These are phyloP conservation scores for Aspergillus viridinutans DNA, from an alignment of 2,329 filamentous ascomycete species.

Conservation along the genomic window DNA sequence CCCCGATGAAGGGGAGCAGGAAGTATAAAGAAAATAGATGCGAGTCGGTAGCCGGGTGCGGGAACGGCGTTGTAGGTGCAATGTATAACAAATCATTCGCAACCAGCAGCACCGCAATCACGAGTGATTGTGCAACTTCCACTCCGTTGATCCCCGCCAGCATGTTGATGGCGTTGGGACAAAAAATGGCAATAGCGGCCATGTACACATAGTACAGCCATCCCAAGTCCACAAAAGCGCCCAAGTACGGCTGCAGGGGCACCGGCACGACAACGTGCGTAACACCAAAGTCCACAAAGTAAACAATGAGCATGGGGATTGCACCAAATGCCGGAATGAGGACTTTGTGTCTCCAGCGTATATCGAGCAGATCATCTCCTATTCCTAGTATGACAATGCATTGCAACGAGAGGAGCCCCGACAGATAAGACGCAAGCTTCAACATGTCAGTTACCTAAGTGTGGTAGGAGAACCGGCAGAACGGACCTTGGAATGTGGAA, in stretches of 20 bases:
- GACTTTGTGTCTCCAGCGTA: constrained; percentile 98
- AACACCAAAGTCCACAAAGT: constrained; percentile 97
- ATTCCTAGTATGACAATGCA: constrained; percentile 87
- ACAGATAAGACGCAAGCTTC: constrained; percentile 89
- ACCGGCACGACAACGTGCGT: constrained; percentile 91
- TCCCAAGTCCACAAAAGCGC: constrained; percentile 77
- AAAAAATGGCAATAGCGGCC: constrained; percentile 94
- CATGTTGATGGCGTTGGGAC: constrained; percentile 98
- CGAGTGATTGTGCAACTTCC: constrained; percentile 89
- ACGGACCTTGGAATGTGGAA: constrained; percentile 84
- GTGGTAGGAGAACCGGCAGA: not conserved
- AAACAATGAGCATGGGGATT: constrained; percentile 90
- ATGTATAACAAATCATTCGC: constrained; percentile 89
- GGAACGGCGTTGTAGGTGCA: constrained; percentile 66
- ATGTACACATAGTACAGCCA: constrained; percentile 92
- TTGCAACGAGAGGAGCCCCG: constrained; percentile 88
- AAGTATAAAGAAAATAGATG: constrained; percentile 96
- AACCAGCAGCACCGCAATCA: constrained; percentile 77
- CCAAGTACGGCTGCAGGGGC: constrained; percentile 77
- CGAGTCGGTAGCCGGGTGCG: constrained; percentile 90
- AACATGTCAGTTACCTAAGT: not conserved
- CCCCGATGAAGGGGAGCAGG: constrained; percentile 87
- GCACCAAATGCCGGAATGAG: constrained; percentile 93
- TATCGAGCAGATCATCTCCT: constrained; percentile 94
- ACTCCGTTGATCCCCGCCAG: constrained; percentile 99